Evolutionary conservation across 1,139 yeast species (phyloP).

Genomic region (Yamadazyma mexicana): DNA sequence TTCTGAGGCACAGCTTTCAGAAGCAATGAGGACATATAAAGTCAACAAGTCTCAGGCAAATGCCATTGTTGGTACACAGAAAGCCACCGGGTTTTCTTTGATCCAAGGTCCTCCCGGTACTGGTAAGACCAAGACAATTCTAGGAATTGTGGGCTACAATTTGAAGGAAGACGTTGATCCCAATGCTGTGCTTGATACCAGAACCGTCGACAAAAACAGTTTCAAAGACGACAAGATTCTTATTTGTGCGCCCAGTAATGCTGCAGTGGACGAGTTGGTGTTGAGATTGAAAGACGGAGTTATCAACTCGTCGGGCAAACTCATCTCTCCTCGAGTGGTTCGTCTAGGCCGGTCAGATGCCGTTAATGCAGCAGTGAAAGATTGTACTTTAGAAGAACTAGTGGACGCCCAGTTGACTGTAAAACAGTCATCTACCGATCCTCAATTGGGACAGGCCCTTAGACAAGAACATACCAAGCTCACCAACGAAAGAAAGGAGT

Average conservation of each 20-base stretch:
- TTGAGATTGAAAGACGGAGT: constrained; percentile 79
- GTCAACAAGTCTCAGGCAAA: constrained; percentile 88
- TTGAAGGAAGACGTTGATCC: constrained; percentile 14
- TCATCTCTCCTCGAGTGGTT: constrained; percentile 69
- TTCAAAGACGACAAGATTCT: constrained; percentile 46
- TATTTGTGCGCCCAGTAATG: constrained; percentile 98
- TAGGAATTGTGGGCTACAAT: constrained; percentile 81
- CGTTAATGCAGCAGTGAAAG: constrained; percentile 78
- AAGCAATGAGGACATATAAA: constrained; percentile 47
- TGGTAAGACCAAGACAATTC: constrained; percentile 95
- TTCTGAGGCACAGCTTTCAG: constrained; percentile 33
- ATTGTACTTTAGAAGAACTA: constrained; percentile 81
- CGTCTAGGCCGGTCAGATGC: constrained; percentile 91
- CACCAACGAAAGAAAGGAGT: constrained; percentile 48
- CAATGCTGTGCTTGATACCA: constrained; percentile 4
- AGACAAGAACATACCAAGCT: constrained; percentile 55
- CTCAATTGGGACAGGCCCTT: constrained; percentile 44
- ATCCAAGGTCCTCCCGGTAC: constrained; percentile 99
- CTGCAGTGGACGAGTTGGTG: constrained; percentile 98
- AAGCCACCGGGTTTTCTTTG: constrained; percentile 74
- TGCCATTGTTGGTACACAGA: constrained; percentile 77
- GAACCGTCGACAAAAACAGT: constrained; percentile 5
- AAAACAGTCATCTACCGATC: constrained; percentile 29
- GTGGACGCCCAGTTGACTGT: constrained; percentile 66
- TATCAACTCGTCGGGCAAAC: constrained; percentile 54